phyloP scores from a whole-genome alignment of 2,329 filamentous ascomycete species.

The Fusarium drepaniforme region DNA sequence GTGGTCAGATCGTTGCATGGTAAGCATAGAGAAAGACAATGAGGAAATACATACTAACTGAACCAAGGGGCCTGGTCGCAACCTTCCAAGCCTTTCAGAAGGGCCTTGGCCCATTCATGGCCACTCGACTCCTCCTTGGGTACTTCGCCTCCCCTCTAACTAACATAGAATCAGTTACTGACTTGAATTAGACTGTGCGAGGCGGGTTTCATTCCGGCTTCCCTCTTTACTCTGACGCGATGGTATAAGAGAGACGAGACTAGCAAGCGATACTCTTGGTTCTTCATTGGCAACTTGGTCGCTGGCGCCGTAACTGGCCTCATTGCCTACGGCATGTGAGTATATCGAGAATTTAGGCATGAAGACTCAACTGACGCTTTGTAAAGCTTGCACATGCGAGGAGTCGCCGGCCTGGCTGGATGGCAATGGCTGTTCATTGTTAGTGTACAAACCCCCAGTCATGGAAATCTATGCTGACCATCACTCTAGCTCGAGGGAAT shows the following conservation, averaged over 20 bases:
- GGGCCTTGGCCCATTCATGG: slow-evolving; percentile 46
- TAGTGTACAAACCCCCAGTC: background rate
- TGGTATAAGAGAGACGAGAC: slow-evolving; percentile 60
- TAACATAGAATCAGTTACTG: too few relatives aligned
- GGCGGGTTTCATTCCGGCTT: slow-evolving; percentile 55
- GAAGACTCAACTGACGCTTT: background rate
- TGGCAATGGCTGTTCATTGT: slow-evolving; percentile 75
- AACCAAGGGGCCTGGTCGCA: slow-evolving; percentile 47
- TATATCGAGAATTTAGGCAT: background rate
- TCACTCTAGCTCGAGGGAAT: slow-evolving; percentile 48
- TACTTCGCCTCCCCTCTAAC: too few relatives aligned
- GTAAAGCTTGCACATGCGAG: slow-evolving; percentile 18
- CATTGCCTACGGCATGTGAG: slow-evolving; percentile 53
- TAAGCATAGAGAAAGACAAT: slow-evolving; percentile 33
- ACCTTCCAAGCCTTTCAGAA: slow-evolving; percentile 51
- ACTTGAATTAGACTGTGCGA: slow-evolving; percentile 29
- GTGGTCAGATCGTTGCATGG: slow-evolving; percentile 47
- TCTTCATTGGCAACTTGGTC: slow-evolving; percentile 58
- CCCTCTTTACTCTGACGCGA: slow-evolving; percentile 57
- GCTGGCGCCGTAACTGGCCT: slow-evolving; percentile 55
- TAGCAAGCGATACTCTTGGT: slow-evolving; percentile 56
- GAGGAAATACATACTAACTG: slow-evolving; percentile 37
- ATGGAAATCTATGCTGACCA: background rate
- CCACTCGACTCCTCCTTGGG: slow-evolving; percentile 49
- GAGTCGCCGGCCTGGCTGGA: slow-evolving; percentile 63